A percentile compares a stretch with the other conserved stretches of the same genome.
phyloP scores from a whole-genome alignment of 2,329 filamentous ascomycete genomes.

The Aspergillus puulaauensis region DNA sequence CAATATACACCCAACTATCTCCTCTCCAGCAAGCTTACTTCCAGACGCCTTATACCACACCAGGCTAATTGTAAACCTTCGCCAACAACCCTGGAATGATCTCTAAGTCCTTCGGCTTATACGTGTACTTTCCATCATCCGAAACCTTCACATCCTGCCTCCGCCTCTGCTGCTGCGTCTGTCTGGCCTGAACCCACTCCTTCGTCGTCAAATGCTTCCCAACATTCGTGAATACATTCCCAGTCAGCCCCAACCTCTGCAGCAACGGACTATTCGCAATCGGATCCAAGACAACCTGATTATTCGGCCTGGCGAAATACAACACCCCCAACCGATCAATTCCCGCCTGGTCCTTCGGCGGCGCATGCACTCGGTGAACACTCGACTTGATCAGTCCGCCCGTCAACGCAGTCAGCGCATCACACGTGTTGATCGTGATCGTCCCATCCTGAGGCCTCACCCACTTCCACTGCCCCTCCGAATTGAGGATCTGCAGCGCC shows the following conservation, averaged over 20 bases:
- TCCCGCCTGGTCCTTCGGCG: slow-evolving; percentile 49
- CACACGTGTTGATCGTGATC: slow-evolving; percentile 54
- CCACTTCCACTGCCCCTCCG: slow-evolving; percentile 52
- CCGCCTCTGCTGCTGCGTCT: slow-evolving; percentile 45
- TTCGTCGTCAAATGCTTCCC: slow-evolving; percentile 42
- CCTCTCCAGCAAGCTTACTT: neutral
- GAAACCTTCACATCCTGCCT: slow-evolving; percentile 34
- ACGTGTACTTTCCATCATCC: slow-evolving; percentile 38
- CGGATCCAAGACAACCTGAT: slow-evolving; percentile 41
- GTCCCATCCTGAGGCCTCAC: slow-evolving; percentile 51
- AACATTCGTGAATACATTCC: slow-evolving; percentile 42
- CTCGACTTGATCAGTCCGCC: slow-evolving; percentile 52
- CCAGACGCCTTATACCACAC: neutral
- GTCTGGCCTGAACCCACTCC: slow-evolving; percentile 42
- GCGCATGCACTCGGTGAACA: slow-evolving; percentile 51
- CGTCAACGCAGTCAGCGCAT: slow-evolving; percentile 51
- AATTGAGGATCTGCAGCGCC: slow-evolving; percentile 56
- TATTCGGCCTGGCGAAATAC: slow-evolving; percentile 50
- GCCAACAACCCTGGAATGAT: slow-evolving; percentile 44
- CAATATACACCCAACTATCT: neutral
- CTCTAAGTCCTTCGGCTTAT: slow-evolving; percentile 39
- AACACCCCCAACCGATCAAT: slow-evolving; percentile 45
- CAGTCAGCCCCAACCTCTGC: slow-evolving; percentile 35
- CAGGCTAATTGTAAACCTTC: slow-evolving; percentile 37
- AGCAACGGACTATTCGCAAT: slow-evolving; percentile 41